phyloP scores from a whole-genome alignment of 2,329 filamentous ascomycete genomes.

The Talaromyces verruculosus region DNA sequence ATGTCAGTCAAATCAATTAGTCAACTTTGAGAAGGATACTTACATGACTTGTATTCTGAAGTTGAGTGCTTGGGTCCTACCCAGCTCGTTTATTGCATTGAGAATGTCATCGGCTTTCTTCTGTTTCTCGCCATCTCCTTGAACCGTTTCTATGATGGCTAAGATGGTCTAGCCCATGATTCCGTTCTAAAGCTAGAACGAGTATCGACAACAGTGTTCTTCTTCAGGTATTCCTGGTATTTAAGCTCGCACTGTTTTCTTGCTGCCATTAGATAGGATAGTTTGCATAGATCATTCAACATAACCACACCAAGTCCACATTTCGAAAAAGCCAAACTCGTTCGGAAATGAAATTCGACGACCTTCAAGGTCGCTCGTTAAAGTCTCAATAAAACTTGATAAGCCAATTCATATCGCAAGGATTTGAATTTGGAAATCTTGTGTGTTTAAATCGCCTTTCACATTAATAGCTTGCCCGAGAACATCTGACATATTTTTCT shows the following conservation, averaged over 20 bases:
- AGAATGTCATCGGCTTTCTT: neutral
- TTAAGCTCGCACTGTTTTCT: neutral
- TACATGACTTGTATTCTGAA: neutral
- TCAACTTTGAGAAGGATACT: neutral
- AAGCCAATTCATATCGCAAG: too few relatives aligned
- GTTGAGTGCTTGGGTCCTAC: neutral
- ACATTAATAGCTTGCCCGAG: too few relatives aligned
- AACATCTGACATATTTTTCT: too few relatives aligned
- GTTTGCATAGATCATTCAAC: neutral
- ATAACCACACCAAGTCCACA: neutral
- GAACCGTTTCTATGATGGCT: neutral
- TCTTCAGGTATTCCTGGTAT: neutral
- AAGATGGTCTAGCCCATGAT: neutral
- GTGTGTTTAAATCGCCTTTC: too few relatives aligned
- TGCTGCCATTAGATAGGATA: neutral
- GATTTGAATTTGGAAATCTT: too few relatives aligned
- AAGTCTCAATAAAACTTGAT: too few relatives aligned
- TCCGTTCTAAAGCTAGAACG: neutral
- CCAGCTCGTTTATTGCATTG: neutral
- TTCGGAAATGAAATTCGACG: neutral
- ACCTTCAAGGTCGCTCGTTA: neutral
- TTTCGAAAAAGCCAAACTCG: neutral
- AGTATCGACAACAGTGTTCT: neutral
- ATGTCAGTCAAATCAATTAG: neutral
- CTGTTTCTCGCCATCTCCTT: neutral